These are phyloP conservation scores for Primulina tabacum DNA, from an alignment of 257 asterid genomes.

Conservation along the genomic window DNA sequence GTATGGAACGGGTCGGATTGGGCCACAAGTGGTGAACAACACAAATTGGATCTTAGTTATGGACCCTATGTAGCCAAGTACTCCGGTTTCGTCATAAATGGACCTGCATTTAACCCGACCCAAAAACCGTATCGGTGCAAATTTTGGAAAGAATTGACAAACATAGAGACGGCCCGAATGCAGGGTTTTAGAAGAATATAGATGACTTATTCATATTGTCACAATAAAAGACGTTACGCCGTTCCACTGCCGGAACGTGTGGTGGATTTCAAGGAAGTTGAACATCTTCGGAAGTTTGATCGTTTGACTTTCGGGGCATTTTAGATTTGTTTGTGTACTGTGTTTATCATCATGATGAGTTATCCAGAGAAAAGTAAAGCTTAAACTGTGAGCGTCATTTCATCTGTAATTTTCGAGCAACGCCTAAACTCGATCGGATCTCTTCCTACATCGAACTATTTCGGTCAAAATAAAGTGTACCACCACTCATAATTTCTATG, in stretches of 20 bases:
- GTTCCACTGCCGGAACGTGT: constrained; percentile 42
- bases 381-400: no score
- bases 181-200: constrained; percentile 25
- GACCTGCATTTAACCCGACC: constrained; percentile 25
- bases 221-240: constrained; percentile 32
- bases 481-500: no score
- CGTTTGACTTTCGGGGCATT: constrained; percentile 25
- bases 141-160: neutral
- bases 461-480: no score
- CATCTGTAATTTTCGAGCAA: no score
- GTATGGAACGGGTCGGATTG: constrained; percentile 50
- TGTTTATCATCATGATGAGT: neutral
- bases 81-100: constrained; percentile 31
- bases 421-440: no score
- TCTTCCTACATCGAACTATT: no score
- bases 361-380: no score
- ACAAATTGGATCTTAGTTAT: constrained; percentile 31
- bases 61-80: constrained; percentile 40
- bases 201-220: constrained; percentile 42
- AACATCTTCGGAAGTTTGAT: constrained; percentile 33
- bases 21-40: constrained; percentile 39
- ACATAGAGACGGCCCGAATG: constrained; percentile 30
- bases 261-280: constrained; percentile 26
- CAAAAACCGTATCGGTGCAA: neutral
- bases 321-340: neutral